Evolutionary conservation across 805 yeast species (phyloP).

Genomic region (Tetrapisispora taiwanensis): DNA sequence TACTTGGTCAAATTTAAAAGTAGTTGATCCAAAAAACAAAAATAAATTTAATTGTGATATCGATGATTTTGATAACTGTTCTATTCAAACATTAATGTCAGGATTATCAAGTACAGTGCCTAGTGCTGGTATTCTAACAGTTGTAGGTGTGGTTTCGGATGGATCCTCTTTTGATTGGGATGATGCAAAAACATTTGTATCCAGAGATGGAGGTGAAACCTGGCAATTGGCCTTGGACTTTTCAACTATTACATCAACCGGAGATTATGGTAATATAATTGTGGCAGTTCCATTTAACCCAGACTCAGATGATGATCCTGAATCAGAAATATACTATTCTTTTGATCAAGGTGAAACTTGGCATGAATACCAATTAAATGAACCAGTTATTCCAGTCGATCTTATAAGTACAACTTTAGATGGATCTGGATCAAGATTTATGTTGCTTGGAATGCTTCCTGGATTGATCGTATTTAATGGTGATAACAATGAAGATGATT

Average conservation of each 20-base stretch:
- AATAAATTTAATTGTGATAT: conserved; percentile 18
- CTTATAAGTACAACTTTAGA: conserved; percentile 50
- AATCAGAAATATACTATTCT: conserved; percentile 41
- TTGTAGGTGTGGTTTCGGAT: conserved; percentile 14
- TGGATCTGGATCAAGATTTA: conserved; percentile 54
- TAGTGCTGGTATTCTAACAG: conserved; percentile 40
- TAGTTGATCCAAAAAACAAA: conserved; percentile 35
- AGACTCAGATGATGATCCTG: conserved; percentile 27
- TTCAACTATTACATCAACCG: conserved; percentile 49
- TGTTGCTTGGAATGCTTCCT: conserved; percentile 35
- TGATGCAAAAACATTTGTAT: conserved; percentile 42
- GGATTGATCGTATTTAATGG: neutral
- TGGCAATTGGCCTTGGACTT: conserved; percentile 52
- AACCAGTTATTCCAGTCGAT: conserved; percentile 32
- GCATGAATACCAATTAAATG: conserved; percentile 41
- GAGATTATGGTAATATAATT: conserved; percentile 70
- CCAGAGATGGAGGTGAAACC: conserved; percentile 68
- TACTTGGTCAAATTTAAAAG: conserved; percentile 40
- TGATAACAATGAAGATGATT: conserved; percentile 6
- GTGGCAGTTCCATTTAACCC: conserved; percentile 44
- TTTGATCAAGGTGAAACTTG: conserved; percentile 68
- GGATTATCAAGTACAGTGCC: conserved; percentile 37
- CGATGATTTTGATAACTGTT: conserved; percentile 36
- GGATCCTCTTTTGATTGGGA: conserved; percentile 3
- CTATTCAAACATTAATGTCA: conserved; percentile 33